These are phyloP conservation scores for Vitis hybrid DNA, from an alignment of 177 flowering plant genomes.

Conservation along the genomic window DNA sequence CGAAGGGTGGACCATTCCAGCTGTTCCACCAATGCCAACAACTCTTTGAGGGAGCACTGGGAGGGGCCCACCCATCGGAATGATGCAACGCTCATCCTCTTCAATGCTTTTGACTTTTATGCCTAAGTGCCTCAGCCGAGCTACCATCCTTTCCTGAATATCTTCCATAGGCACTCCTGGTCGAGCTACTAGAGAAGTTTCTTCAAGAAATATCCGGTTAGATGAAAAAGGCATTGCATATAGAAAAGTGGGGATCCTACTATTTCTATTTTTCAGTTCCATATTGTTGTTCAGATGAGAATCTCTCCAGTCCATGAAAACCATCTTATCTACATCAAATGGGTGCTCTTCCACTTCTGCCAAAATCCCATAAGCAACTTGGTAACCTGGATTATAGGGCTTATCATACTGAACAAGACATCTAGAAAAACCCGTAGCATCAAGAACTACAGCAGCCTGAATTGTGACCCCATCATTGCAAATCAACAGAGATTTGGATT, in stretches of 20 bases:
- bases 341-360: conserved; percentile 92
- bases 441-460: conserved; percentile 76
- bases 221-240: conserved; percentile 94
- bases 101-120: conserved; percentile 77
- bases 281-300: conserved; percentile 47
- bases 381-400: conserved; percentile 93
- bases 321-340: conserved; percentile 83
- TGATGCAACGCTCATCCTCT: conserved; percentile 87
- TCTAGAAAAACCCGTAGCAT: conserved; percentile 86
- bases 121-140: conserved; percentile 71
- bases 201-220: conserved; percentile 78
- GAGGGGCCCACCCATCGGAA: conserved; percentile 96
- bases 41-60: conserved; percentile 91
- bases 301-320: conserved; percentile 95
- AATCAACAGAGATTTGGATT: conserved; percentile 60
- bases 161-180: conserved; percentile 75
- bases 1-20: conserved; percentile 96
- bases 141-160: conserved; percentile 81
- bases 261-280: conserved; percentile 56
- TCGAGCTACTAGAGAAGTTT: conserved; percentile 90
- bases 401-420: conserved; percentile 86
- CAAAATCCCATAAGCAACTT: conserved; percentile 85
- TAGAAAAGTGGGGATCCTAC: conserved; percentile 71
- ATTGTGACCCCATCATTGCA: conserved; percentile 78
- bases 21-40: conserved; percentile 91